These are phyloP conservation scores for Wolfiporia cocos DNA, from an alignment of 1,284 basidiomycete genomes.

Conservation along the genomic window DNA sequence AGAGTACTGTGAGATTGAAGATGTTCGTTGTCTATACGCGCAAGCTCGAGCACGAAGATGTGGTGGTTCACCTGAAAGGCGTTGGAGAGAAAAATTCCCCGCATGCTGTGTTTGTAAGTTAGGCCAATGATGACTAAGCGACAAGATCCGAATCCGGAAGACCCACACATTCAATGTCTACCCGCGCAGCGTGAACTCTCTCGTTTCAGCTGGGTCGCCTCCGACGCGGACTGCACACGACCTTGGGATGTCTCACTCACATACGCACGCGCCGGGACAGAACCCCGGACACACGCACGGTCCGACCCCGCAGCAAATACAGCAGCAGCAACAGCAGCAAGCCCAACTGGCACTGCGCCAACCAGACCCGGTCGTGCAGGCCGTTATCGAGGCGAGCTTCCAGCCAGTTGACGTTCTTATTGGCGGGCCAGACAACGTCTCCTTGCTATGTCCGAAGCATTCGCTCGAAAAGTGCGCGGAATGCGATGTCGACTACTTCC, in stretches of 20 bases:
- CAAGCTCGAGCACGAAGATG: slow-evolving; percentile 23
- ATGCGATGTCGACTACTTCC: slow-evolving; percentile 66
- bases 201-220: not conserved
- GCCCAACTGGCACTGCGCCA: slow-evolving; percentile 37
- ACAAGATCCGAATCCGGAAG: not conserved
- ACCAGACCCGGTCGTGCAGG: slow-evolving; percentile 66
- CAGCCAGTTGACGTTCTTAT: slow-evolving; percentile 53
- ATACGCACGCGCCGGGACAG: slow-evolving; percentile 30
- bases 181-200: no score
- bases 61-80: slow-evolving; percentile 33
- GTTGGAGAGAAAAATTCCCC: slow-evolving; percentile 23
- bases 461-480: slow-evolving; percentile 62
- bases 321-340: slow-evolving; percentile 32
- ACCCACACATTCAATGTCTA: no score
- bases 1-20: slow-evolving; percentile 18
- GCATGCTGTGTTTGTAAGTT: slow-evolving; percentile 18
- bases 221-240: not conserved
- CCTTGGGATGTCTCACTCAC: slow-evolving; percentile 22
- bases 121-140: slow-evolving; percentile 14
- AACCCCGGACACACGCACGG: slow-evolving; percentile 29
- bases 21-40: slow-evolving; percentile 27
- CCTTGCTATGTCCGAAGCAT: slow-evolving; percentile 58
- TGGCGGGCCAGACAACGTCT: slow-evolving; percentile 41
- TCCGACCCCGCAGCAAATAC: slow-evolving; percentile 16
- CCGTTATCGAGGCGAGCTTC: slow-evolving; percentile 70